A percentile compares a stretch with the other conserved stretches of the same genome.
Evolutionary conservation across 495 filamentous ascomycete genomes (phyloP).

Genomic region (Beverwykella pulmonaria): DNA sequence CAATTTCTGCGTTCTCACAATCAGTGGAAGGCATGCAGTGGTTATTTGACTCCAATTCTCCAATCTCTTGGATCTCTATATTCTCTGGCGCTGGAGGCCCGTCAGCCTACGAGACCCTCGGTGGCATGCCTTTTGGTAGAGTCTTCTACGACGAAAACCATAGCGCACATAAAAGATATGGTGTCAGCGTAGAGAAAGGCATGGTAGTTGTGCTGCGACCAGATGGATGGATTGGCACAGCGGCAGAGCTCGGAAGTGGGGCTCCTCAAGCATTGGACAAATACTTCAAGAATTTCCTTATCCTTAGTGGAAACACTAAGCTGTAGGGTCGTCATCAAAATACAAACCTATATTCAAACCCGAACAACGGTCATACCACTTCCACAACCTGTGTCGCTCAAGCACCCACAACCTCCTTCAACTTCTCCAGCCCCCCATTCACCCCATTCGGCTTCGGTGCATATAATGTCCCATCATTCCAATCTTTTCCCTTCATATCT

Average conservation of each 20-base stretch:
- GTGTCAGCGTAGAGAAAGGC: constrained; percentile 42
- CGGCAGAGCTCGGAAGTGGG: constrained; percentile 26
- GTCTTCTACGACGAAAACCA: constrained; percentile 47
- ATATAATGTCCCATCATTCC: constrained; percentile 30
- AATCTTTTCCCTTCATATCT: constrained; percentile 25
- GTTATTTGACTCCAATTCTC: constrained; percentile 4
- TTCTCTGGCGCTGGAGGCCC: constrained; percentile 39
- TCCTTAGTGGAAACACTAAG: constrained; percentile 3
- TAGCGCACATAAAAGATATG: constrained; percentile 46
- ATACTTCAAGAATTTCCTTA: constrained; percentile 44
- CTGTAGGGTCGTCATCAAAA: background rate
- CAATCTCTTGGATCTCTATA: constrained; percentile 47
- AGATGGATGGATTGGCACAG: constrained; percentile 53
- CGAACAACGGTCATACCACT: too few relatives aligned
- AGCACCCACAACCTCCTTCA: background rate
- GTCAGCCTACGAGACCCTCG: constrained; percentile 49
- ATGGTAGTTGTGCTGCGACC: constrained; percentile 50
- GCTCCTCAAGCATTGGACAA: constrained; percentile 39
- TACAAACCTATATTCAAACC: background rate
- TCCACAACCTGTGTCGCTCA: background rate
- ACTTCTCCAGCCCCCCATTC: background rate
- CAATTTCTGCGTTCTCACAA: constrained; percentile 19
- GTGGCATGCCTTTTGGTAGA: constrained; percentile 44
- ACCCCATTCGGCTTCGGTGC: constrained; percentile 14
- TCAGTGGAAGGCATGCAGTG: constrained; percentile 1